These are phyloP conservation scores for Pseudogymnoascus sp. DNA, from an alignment of 2,329 filamentous ascomycete species.

Conservation along the genomic window DNA sequence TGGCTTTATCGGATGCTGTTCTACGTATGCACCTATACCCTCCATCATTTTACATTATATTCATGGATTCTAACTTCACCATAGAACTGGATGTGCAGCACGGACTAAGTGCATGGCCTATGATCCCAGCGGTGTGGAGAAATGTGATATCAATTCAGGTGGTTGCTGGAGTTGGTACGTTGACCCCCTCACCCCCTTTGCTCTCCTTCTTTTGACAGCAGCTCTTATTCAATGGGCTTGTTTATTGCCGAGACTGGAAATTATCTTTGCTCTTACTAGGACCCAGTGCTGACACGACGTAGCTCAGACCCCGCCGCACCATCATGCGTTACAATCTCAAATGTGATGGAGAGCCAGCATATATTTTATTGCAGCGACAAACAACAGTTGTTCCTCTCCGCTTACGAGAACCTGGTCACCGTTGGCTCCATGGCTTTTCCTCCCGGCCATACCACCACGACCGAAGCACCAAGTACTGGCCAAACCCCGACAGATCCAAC, in stretches of 20 bases:
- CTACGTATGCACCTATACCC: neutral
- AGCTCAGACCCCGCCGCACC: neutral
- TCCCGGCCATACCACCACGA: neutral
- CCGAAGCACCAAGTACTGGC: neutral
- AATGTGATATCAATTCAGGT: neutral
- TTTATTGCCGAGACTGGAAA: neutral
- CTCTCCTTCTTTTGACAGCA: neutral
- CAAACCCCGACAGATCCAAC: neutral
- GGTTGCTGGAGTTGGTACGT: neutral
- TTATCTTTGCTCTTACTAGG: neutral
- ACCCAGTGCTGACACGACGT: neutral
- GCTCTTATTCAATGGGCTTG: neutral
- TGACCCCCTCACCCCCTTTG: neutral
- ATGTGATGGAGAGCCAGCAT: neutral
- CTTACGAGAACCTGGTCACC: neutral
- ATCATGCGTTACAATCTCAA: neutral
- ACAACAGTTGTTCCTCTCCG: neutral
- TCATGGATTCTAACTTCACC: neutral
- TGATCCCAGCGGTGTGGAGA: neutral
- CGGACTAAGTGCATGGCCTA: neutral
- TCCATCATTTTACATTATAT: neutral
- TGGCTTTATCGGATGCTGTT: constrained; percentile 3
- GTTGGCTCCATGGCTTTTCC: neutral
- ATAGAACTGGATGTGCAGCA: neutral
- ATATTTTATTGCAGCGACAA: neutral